Conservation (phyloP, 495 filamentous ascomycete species). For the Penicillium longicatenatum region DNA sequence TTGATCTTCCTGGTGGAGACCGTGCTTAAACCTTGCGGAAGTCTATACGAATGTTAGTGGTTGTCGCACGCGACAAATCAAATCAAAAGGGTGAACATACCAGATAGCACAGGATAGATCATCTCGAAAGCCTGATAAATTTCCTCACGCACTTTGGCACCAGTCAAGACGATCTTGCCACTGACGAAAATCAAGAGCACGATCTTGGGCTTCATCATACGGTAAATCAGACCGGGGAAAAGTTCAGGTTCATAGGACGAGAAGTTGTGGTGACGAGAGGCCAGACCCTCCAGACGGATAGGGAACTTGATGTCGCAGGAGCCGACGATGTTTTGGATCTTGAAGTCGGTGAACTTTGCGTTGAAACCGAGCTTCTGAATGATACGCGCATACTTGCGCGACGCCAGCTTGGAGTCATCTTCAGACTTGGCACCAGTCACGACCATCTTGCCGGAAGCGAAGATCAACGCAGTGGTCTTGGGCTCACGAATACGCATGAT, state of each 20-base stretch:
- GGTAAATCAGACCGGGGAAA: conserved; percentile 99
- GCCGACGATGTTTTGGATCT: conserved; percentile 99
- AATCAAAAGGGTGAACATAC: conserved; percentile 60
- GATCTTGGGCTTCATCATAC: conserved; percentile 99
- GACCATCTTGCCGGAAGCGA: conserved; percentile 99
- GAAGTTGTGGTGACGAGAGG: conserved; percentile 97
- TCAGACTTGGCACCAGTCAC: conserved; percentile 98
- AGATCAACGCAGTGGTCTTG: conserved; percentile 97
- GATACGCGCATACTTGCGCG: conserved; percentile 97
- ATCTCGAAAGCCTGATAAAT: conserved; percentile 98
- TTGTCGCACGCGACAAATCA: conserved; percentile 2
- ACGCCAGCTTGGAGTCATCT: conserved; percentile 95
- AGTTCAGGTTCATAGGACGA: conserved; percentile 98
- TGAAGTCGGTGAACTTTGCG: conserved; percentile 99
- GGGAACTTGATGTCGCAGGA: conserved; percentile 99
- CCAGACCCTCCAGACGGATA: conserved; percentile 93
- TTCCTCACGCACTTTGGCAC: conserved; percentile 97
- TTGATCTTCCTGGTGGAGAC: conserved; percentile 27
- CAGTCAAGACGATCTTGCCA: conserved; percentile 97
- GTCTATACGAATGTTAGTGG: conserved; percentile 47
- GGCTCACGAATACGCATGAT: conserved; percentile 99
- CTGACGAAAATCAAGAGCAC: conserved; percentile 98
- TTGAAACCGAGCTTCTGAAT: conserved; percentile 99
- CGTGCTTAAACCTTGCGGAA: conserved; percentile 65
- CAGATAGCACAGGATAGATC: conserved; percentile 97